A percentile compares a stretch with the other conserved stretches of the same genome.
phyloP scores from a whole-genome alignment of 1,284 basidiomycete species.

The Irpex lacteus region DNA sequence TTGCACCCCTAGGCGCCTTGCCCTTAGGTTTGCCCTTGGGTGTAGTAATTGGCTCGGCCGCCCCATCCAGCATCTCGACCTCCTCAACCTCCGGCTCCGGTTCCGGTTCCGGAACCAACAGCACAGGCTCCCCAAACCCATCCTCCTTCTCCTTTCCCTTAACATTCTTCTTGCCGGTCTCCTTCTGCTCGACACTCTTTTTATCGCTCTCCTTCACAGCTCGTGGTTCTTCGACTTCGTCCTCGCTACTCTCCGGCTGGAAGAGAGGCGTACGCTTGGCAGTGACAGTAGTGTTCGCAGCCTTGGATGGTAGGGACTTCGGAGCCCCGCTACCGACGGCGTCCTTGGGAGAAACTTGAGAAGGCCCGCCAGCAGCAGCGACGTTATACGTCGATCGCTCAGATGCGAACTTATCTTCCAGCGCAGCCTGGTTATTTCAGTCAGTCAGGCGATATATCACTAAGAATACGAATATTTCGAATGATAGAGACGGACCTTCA shows the following conservation, averaged over 20 bases:
- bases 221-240: background rate
- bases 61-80: background rate
- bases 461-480: background rate
- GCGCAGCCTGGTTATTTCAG: conserved; percentile 36
- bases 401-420: conserved; percentile 66
- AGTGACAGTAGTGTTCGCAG: background rate
- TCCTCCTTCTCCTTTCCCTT: no score
- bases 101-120: no score
- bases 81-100: no score
- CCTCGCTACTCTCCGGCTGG: background rate
- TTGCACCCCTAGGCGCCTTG: no score
- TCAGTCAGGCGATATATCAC: background rate
- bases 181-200: no score
- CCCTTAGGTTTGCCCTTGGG: no score
- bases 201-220: background rate
- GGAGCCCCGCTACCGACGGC: no score
- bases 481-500: conserved; percentile 56
- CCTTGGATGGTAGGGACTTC: background rate
- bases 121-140: no score
- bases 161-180: no score
- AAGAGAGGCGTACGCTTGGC: background rate
- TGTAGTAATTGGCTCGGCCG: no score
- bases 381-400: conserved; percentile 70
- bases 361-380: conserved; percentile 27
- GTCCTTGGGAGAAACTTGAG: background rate